Base-by-base conservation (phyloP, 1,284 basidiomycete genomes). In the Tylopilus orsonianus region DNA sequence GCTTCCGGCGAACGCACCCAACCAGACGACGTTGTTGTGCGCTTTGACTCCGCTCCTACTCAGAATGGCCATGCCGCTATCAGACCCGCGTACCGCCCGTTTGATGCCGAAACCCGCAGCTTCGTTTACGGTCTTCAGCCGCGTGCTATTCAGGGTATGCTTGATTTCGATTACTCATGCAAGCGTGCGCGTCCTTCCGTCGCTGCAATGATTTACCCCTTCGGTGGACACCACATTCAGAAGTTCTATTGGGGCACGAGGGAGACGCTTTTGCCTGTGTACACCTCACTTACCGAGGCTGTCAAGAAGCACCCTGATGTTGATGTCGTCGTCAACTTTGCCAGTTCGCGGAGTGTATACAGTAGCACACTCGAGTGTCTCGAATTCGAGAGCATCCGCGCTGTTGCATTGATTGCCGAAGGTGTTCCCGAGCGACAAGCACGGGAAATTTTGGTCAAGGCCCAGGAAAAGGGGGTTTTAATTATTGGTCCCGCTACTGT, bases 241-340 rank as follows among this genome's bases (percentile, higher is more conserved):
- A 99, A 99, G 80, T 97, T 97, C 81, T 95, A 99, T 82, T 99
- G 96, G 96, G 96, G 96, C 53, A 99, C 97, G 51, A 95, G 93
- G 79, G 96, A 99, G 80, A 97, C 95, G 1, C 86, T 99, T 39
- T 84, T 99, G 35, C 96, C 96, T 39, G 96, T 99, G 49, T 99
- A 98, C 79, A 97, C 96, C 24, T 87, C 84, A 54, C 80, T 98
- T 58, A 85, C 82, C 50, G 96, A 99, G 69, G 97, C 96, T 8
- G 85, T 90, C 61, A 80, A 84, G 73, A 99, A 97, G 80, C 96
- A 97, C 77, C 83, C 91, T 37, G 96, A 99, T 62, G 95, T 92
- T 49, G 96, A 98, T 67, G 93, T 97, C 44, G 87, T 98, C 32
- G 96, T 99, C 71, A 99, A 99, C 88, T 99, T 99, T 71, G 93